Evolutionary conservation across 164 flowering plant species (phyloP).

Genomic region (Macadamia integrifolia): DNA sequence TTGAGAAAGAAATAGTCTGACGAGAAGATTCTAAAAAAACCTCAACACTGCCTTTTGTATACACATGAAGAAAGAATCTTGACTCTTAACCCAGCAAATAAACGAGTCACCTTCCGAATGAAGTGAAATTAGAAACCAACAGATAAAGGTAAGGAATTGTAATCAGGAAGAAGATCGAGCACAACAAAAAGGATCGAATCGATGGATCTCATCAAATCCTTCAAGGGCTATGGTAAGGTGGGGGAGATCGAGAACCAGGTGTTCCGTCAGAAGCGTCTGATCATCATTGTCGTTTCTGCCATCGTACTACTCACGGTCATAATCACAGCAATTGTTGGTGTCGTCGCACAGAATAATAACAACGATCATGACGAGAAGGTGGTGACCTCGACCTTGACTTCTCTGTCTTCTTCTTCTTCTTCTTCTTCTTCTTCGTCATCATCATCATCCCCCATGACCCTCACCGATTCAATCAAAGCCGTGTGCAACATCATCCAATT

Average conservation of each 20-base stretch:
- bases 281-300: slow-evolving; percentile 44
- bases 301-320: slow-evolving; percentile 9
- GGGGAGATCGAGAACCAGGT: slow-evolving; percentile 41
- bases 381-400: background rate
- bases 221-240: slow-evolving; percentile 68
- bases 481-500: slow-evolving; percentile 42
- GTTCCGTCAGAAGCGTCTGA: slow-evolving; percentile 34
- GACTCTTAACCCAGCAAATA: too few species aligned
- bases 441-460: slow-evolving; percentile 5
- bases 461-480: slow-evolving; percentile 23
- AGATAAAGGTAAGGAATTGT: too few species aligned
- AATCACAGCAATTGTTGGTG: slow-evolving; percentile 40
- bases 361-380: slow-evolving; percentile 1
- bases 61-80: too few species aligned
- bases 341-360: slow-evolving; percentile 22
- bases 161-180: too few species aligned
- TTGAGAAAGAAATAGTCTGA: too few species aligned
- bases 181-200: too few species aligned
- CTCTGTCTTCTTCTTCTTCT: too few species aligned
- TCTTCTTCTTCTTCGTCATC: background rate
- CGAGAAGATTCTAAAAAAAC: too few species aligned
- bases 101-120: too few species aligned
- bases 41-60: too few species aligned
- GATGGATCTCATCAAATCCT: background rate
- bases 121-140: slow-evolving; percentile 10